Conservation (phyloP, 2,329 filamentous ascomycete species). For the Fusarium lateritium region DNA sequence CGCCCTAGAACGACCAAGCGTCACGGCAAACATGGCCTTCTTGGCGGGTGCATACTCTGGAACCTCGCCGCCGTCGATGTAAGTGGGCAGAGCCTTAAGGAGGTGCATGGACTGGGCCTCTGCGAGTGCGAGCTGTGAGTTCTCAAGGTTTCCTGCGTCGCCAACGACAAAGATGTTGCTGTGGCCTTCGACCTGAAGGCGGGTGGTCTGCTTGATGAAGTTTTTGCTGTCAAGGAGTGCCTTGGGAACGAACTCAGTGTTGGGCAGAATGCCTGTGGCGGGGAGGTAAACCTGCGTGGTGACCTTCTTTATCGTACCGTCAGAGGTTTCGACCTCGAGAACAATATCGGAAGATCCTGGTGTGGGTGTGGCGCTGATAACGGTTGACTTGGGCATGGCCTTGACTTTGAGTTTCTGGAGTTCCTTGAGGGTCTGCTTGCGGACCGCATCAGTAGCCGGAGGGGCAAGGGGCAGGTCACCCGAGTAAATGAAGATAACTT, state of each 20-base stretch:
- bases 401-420: constrained; percentile 62
- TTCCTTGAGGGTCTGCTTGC: constrained; percentile 56
- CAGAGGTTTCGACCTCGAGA: constrained; percentile 54
- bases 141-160: constrained; percentile 61
- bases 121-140: constrained; percentile 50
- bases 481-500: constrained; percentile 61
- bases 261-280: constrained; percentile 61
- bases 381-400: constrained; percentile 57
- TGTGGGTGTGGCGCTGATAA: constrained; percentile 49
- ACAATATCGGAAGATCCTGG: constrained; percentile 48
- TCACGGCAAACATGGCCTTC: constrained; percentile 55
- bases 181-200: constrained; percentile 55
- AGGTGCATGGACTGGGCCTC: constrained; percentile 55
- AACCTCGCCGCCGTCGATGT: constrained; percentile 51
- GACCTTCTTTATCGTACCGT: constrained; percentile 57
- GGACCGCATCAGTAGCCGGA: constrained; percentile 55
- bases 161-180: constrained; percentile 62
- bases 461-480: constrained; percentile 57
- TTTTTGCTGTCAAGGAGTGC: constrained; percentile 54
- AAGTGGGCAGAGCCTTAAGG: constrained; percentile 53
- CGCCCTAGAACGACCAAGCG: constrained; percentile 58
- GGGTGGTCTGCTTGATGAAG: constrained; percentile 56
- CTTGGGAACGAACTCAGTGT: constrained; percentile 61
- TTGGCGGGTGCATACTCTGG: constrained; percentile 51
- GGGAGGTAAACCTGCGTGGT: constrained; percentile 63